Evolutionary conservation across 208 protist genomes (phyloP).

Genomic region (Wallacemonas collosoma): DNA sequence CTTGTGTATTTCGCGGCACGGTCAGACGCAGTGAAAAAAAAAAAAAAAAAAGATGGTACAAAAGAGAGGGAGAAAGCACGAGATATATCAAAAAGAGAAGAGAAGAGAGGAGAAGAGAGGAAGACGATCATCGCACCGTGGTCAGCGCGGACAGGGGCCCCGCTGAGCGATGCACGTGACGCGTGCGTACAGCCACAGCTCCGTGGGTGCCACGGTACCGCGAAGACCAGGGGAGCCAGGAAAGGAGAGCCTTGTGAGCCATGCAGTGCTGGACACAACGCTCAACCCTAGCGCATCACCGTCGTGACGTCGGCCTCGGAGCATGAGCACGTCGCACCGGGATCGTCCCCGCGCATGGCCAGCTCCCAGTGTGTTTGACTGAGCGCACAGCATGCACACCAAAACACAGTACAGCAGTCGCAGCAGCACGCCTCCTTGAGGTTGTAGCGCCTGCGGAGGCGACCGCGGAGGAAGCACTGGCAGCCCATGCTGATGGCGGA

Average conservation of each 20-base stretch:
- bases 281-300: background rate
- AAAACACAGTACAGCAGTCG: conserved; percentile 20
- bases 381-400: conserved; percentile 24
- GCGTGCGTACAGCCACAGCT: background rate
- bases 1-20: background rate
- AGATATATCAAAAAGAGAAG: background rate
- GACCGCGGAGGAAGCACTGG: conserved; percentile 18
- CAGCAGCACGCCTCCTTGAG: conserved; percentile 20
- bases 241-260: background rate
- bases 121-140: too few species aligned
- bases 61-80: background rate
- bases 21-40: background rate
- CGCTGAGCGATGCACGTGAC: too few species aligned
- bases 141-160: too few species aligned
- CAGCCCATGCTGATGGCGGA: background rate
- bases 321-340: conserved; percentile 18
- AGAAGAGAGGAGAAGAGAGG: background rate
- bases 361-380: conserved; percentile 35
- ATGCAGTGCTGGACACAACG: background rate
- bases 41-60: background rate
- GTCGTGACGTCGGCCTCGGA: background rate
- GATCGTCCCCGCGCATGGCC: conserved; percentile 25
- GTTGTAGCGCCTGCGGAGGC: conserved; percentile 22
- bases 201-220: background rate
- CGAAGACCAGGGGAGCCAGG: background rate